Evolutionary conservation across 2,329 filamentous ascomycete genomes (phyloP).

Genomic region (Talaromyces sp.): DNA sequence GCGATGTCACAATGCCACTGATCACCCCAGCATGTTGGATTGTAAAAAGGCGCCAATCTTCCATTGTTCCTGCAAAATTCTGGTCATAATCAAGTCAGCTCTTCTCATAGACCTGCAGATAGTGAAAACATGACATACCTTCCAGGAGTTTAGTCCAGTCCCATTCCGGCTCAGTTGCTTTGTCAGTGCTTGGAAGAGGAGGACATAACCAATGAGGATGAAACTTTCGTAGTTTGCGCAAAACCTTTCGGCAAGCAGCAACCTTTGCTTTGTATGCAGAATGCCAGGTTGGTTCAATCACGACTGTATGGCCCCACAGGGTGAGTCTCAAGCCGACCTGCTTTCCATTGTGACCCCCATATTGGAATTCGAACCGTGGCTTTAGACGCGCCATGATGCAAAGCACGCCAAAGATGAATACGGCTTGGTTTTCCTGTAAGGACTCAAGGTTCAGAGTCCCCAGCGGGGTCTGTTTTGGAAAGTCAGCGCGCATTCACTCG

Average conservation of each 20-base stretch:
- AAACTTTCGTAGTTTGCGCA: conserved; percentile 26
- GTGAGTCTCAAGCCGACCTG: conserved; percentile 28
- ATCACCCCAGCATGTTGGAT: neutral
- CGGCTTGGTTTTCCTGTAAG: conserved; percentile 20
- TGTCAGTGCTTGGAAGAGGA: conserved; percentile 23
- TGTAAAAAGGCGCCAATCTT: conserved; percentile 1
- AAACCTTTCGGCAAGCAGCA: conserved; percentile 29
- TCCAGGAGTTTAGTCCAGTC: conserved; percentile 33
- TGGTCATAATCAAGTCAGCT: neutral
- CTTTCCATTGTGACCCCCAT: conserved; percentile 12
- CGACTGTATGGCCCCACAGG: conserved; percentile 33
- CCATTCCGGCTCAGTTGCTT: conserved; percentile 21
- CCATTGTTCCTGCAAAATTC: neutral
- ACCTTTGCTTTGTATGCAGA: conserved; percentile 25
- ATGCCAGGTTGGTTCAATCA: conserved; percentile 9
- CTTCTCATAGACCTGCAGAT: neutral
- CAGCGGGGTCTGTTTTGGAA: conserved; percentile 5
- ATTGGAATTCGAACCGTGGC: conserved; percentile 29
- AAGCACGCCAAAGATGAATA: conserved; percentile 39
- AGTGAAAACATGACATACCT: conserved; percentile 22
- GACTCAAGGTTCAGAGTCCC: conserved; percentile 8
- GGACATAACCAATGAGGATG: conserved; percentile 33
- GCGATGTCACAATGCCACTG: conserved; percentile 31
- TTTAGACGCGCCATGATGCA: conserved; percentile 26
- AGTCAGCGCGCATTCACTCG: neutral